Evolutionary conservation across 2,329 filamentous ascomycete species (phyloP).

Genomic region (Fusarium sororula): DNA sequence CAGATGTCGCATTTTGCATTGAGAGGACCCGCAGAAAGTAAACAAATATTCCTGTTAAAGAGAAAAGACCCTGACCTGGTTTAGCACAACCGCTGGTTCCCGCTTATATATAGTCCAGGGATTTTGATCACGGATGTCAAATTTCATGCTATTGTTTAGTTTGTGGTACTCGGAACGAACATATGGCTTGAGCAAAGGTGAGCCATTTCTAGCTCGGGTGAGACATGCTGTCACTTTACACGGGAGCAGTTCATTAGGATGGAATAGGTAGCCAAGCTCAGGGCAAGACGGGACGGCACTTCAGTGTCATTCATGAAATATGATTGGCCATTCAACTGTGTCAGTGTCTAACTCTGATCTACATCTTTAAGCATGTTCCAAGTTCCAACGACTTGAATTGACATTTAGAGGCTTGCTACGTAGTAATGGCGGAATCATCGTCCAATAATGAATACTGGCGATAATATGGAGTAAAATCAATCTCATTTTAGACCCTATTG

Average conservation of each 20-base stretch:
- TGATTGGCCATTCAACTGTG: conserved; percentile 3
- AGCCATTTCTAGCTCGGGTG: not conserved
- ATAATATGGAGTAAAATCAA: conserved; percentile 10
- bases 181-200: not conserved
- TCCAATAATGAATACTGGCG: not conserved
- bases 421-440: not conserved
- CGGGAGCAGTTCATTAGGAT: no score
- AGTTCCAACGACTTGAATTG: not conserved
- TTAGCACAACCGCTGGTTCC: conserved; percentile 13
- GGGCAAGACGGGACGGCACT: not conserved
- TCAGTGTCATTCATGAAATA: conserved; percentile 13
- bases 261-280: not conserved
- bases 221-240: not conserved
- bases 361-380: not conserved
- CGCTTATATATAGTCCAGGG: not conserved
- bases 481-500: conserved; percentile 16
- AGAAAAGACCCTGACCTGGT: conserved; percentile 9
- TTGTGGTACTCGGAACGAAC: not conserved
- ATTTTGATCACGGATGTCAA: not conserved
- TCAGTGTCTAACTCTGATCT: not conserved
- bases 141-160: not conserved
- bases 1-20: not conserved
- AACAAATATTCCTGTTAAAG: not conserved
- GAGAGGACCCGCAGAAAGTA: not conserved
- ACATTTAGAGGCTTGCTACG: not conserved